phyloP scores from a whole-genome alignment of 306 rosid species.

The Gillenia trifoliata region DNA sequence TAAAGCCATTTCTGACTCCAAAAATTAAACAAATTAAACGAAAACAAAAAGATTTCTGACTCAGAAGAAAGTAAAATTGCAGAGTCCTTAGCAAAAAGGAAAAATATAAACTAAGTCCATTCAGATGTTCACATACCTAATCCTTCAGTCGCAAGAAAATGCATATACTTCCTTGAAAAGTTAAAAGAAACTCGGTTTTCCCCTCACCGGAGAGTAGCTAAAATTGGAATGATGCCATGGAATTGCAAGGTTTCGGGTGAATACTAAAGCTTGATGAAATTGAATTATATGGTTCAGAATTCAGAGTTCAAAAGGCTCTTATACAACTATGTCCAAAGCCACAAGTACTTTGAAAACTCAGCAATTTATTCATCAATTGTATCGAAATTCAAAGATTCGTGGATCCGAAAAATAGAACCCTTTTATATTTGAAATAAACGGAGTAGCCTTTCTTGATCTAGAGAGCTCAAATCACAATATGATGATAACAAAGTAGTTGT shows the following conservation, averaged over 20 bases:
- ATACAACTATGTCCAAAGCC: background rate
- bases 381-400: too few relatives aligned
- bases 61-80: background rate
- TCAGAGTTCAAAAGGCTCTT: background rate
- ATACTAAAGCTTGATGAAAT: background rate
- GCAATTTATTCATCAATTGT: too few relatives aligned
- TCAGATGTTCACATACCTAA: background rate
- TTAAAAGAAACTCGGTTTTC: background rate
- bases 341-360: too few relatives aligned
- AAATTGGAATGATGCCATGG: background rate
- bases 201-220: background rate
- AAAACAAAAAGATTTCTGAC: too few relatives aligned
- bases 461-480: too few relatives aligned
- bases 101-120: background rate
- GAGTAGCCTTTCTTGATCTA: too few relatives aligned
- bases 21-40: background rate
- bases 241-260: background rate
- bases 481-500: too few relatives aligned
- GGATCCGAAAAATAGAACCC: too few relatives aligned
- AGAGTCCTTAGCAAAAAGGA: background rate
- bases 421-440: too few relatives aligned
- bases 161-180: background rate
- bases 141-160: background rate
- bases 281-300: background rate
- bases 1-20: constrained; percentile 7